Evolutionary conservation across 345 rosid genomes (phyloP), one percentile per base, ranked within the genome.

Genomic region (Rhizophora mangle): DNA sequence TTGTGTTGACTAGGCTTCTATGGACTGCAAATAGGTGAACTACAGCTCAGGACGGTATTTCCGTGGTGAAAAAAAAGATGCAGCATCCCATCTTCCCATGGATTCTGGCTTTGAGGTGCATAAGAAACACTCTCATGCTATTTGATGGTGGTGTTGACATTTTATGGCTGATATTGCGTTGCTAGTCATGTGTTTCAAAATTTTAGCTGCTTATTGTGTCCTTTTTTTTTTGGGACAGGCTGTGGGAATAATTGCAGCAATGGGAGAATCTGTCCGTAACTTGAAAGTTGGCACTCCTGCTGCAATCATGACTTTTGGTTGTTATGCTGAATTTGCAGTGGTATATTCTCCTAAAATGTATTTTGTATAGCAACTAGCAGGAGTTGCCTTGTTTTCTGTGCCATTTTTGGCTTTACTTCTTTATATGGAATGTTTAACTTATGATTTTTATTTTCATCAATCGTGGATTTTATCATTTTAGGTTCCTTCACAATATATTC

Each of bases 11-110:
- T 32, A 60, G 24, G 64, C 68, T 21, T 79, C 29, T 71, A 19
- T 67, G 26, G 37, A 67, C 47, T 37, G 52, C 71, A 62, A 47
- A 51, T 83, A 91, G 97, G 98, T 94, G 20, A 94, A 94, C 85
- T 91, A 89, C 84, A 94, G 98, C 85, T 87, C 98, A 32, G 98
- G 98, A 55, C 87, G 92, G 73, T 94, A 91, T 83, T 94, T 93
- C 68, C 34, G 74, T 46, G 94, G 94, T 22, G 77, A 71, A 21
- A 65, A 54, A 47, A 79, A 67, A 32, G 79, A 78, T 66, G 27
- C 72, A 51, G 68, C 27, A 29, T 85, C 98, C 37, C 86, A 43
- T 75, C 95, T 91, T 78, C 98, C 98, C 8, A 86, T 94, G 71
- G 96, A 91, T 85, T 91, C 95, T 73, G 98, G 98, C 71, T 94